Percentiles rank a stretch among this genome's conserved stretches.
These are phyloP conservation scores for Verticillium dahliae DNA, from an alignment of 2,329 filamentous ascomycete genomes.

Conservation along the genomic window DNA sequence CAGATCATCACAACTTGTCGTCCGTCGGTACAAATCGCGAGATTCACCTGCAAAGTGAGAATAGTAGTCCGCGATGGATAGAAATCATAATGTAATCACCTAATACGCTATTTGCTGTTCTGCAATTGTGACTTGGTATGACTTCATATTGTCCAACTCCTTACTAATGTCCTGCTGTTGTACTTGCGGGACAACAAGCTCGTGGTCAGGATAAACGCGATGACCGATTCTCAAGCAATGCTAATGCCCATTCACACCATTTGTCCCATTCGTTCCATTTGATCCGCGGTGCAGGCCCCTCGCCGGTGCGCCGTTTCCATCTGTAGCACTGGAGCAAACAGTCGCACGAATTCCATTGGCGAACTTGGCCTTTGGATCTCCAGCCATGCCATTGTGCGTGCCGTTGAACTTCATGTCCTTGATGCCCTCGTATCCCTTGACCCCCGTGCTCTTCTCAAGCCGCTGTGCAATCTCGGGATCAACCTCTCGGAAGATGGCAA, in stretches of 20 bases:
- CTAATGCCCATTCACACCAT: neutral
- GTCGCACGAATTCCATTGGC: slow-evolving; percentile 41
- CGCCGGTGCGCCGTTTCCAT: slow-evolving; percentile 3
- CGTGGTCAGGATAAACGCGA: too few relatives aligned
- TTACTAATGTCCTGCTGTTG: neutral
- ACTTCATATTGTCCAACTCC: too few relatives aligned
- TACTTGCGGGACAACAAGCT: too few relatives aligned
- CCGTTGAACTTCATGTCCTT: slow-evolving; percentile 50
- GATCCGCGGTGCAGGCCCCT: neutral
- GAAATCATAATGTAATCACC: neutral
- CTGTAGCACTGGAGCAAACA: neutral
- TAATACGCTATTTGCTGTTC: neutral
- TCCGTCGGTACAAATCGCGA: too few relatives aligned
- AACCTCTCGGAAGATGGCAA: slow-evolving; percentile 59
- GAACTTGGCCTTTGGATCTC: slow-evolving; percentile 29
- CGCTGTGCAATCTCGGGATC: slow-evolving; percentile 49
- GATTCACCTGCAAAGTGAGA: neutral
- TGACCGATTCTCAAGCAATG: neutral
- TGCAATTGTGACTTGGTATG: neutral
- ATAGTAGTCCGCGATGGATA: neutral
- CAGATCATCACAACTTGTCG: too few relatives aligned
- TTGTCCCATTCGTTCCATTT: neutral
- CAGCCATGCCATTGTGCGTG: slow-evolving; percentile 52
- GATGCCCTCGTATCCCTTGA: slow-evolving; percentile 55
- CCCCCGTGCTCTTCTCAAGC: slow-evolving; percentile 56